A percentile compares a stretch with the other conserved stretches of the same genome.
These are phyloP conservation scores for Cyclotella choctawhatcheeana DNA, from an alignment of 108 stramenopile genomes.

Conservation along the genomic window DNA sequence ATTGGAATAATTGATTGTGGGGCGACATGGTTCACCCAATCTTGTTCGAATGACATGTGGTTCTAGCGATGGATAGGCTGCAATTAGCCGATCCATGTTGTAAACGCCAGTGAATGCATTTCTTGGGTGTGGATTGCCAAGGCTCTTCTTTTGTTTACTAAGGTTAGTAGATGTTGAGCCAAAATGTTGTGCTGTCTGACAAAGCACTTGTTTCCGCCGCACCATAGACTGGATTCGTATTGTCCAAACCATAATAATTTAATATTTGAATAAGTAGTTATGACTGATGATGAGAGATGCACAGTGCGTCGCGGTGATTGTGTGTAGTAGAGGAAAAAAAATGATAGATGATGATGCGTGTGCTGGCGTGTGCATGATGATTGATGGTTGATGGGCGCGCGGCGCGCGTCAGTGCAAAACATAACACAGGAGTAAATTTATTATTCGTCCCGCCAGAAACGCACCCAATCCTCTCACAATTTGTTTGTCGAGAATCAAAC, in stretches of 20 bases:
- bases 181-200: not conserved
- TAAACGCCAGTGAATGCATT: constrained; percentile 23
- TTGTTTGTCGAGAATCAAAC: not conserved
- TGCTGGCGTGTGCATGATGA: no score
- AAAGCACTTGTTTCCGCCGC: not conserved
- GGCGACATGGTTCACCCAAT: not conserved
- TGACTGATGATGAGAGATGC: no score
- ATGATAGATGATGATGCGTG: no score
- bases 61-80: constrained; percentile 5
- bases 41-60: constrained; percentile 4
- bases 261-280: no score
- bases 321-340: no score
- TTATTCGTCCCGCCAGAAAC: no score
- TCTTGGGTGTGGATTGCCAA: constrained; percentile 11
- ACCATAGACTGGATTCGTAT: not conserved
- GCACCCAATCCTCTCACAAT: not conserved
- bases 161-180: not conserved
- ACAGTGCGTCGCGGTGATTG: no score
- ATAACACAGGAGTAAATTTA: no score
- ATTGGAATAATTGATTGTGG: constrained; percentile 18
- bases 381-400: no score
- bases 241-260: not conserved
- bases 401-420: no score
- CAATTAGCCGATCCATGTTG: constrained; percentile 17
- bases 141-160: not conserved